Conservation (phyloP, 2,329 filamentous ascomycete genomes). For the Neofusicoccum ribis region DNA sequence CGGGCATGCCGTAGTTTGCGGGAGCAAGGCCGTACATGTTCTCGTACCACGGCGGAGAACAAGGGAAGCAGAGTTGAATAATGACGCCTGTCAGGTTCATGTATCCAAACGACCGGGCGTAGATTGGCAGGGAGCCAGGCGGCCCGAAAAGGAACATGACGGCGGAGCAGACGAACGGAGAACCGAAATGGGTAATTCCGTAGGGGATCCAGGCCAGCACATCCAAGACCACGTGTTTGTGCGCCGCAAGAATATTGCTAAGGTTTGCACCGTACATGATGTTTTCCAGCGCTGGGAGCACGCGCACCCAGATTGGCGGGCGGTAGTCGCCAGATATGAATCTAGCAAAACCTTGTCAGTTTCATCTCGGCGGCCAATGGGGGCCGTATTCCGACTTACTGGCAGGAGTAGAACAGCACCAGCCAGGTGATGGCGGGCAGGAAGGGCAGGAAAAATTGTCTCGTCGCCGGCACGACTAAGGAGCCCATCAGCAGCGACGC, state of each 20-base stretch:
- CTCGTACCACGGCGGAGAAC: slow-evolving; percentile 96
- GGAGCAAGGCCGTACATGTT: slow-evolving; percentile 87
- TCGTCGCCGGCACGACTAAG: slow-evolving; percentile 77
- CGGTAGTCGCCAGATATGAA: slow-evolving; percentile 88
- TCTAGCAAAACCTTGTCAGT: slow-evolving; percentile 48
- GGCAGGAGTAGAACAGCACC: slow-evolving; percentile 87
- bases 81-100: slow-evolving; percentile 86
- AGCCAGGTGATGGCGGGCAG: slow-evolving; percentile 84
- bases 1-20: slow-evolving; percentile 87
- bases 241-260: slow-evolving; percentile 90
- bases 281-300: slow-evolving; percentile 91
- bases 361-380: slow-evolving; percentile 6
- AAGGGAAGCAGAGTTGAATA: slow-evolving; percentile 88
- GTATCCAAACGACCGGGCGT: slow-evolving; percentile 86
- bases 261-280: slow-evolving; percentile 94
- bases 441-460: slow-evolving; percentile 89
- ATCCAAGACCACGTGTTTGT: slow-evolving; percentile 80
- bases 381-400: slow-evolving; percentile 61
- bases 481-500: slow-evolving; percentile 67
- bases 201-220: slow-evolving; percentile 92
- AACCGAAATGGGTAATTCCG: slow-evolving; percentile 85
- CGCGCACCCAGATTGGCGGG: slow-evolving; percentile 92
- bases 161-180: slow-evolving; percentile 74
- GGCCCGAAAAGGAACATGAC: slow-evolving; percentile 87
- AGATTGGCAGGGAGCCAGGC: slow-evolving; percentile 80